phyloP scores from a whole-genome alignment of 208 protist genomes.

The Crithidia mellificae region DNA sequence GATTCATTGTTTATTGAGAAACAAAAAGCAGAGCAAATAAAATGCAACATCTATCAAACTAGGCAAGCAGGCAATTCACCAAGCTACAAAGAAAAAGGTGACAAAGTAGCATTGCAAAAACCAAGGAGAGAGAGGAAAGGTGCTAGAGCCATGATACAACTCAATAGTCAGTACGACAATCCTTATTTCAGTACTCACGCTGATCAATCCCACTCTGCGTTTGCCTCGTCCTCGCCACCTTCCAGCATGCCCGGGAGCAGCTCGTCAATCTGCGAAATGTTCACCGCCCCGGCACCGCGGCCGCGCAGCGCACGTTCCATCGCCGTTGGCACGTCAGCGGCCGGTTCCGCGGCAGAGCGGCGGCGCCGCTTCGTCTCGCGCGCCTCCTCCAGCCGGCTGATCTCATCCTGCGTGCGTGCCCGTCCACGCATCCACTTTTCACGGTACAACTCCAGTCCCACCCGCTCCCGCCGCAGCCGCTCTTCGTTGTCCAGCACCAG shows the following conservation, averaged over 20 bases:
- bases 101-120: no score
- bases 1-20: no score
- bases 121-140: no score
- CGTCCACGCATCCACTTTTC: slow-evolving; percentile 72
- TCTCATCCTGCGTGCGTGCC: slow-evolving; percentile 71
- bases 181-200: no score
- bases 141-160: no score
- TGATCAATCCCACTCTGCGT: slow-evolving; percentile 67
- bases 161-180: no score
- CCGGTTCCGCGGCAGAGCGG: slow-evolving; percentile 47
- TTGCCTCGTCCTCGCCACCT: slow-evolving; percentile 41
- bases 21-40: no score
- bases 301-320: slow-evolving; percentile 67
- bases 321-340: slow-evolving; percentile 50
- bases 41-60: no score
- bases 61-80: no score
- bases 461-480: slow-evolving; percentile 68
- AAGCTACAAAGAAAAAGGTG: no score
- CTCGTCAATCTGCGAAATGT: slow-evolving; percentile 77
- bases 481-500: slow-evolving; percentile 87
- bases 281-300: slow-evolving; percentile 60
- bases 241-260: slow-evolving; percentile 71
- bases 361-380: slow-evolving; percentile 54
- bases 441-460: slow-evolving; percentile 69
- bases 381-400: slow-evolving; percentile 55